A percentile compares a stretch with the other conserved stretches of the same genome.
Conservation (phyloP, 2,329 filamentous ascomycete species). For the Proliferodiscus dingleyae region DNA sequence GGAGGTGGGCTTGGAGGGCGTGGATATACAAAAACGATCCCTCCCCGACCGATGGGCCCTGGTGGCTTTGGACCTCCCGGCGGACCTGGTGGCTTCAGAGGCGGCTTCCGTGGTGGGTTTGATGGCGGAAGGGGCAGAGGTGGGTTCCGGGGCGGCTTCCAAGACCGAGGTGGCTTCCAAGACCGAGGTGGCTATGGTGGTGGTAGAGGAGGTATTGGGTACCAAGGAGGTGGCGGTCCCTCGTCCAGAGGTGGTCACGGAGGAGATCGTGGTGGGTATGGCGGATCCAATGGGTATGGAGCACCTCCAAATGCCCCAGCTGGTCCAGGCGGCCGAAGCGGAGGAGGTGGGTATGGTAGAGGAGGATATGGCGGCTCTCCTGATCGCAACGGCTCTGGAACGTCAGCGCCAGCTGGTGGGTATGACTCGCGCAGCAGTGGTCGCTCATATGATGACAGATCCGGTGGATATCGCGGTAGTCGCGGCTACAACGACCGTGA, state of each 20-base stretch:
- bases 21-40: constrained; percentile 80
- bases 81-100: constrained; percentile 40
- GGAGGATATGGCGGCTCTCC: constrained; percentile 30
- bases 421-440: constrained; percentile 49
- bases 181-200: constrained; percentile 29
- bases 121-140: constrained; percentile 44
- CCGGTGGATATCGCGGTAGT: constrained; percentile 40
- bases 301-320: constrained; percentile 55
- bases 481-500: constrained; percentile 39
- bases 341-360: constrained; percentile 39
- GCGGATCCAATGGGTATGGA: constrained; percentile 43
- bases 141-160: constrained; percentile 35
- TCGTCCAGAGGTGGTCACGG: constrained; percentile 24
- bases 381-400: constrained; percentile 28
- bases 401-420: constrained; percentile 39
- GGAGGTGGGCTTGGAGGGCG: constrained; percentile 90
- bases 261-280: constrained; percentile 25
- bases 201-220: constrained; percentile 31
- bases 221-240: constrained; percentile 28
- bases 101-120: constrained; percentile 8
- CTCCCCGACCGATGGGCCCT: constrained; percentile 64
- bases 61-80: constrained; percentile 50
- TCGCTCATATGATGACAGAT: constrained; percentile 57
- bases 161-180: constrained; percentile 20
- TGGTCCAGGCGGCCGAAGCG: constrained; percentile 50